phyloP scores from a whole-genome alignment of 225 moss, liverwort and hornwort species.

The Lunularia cruciata region DNA sequence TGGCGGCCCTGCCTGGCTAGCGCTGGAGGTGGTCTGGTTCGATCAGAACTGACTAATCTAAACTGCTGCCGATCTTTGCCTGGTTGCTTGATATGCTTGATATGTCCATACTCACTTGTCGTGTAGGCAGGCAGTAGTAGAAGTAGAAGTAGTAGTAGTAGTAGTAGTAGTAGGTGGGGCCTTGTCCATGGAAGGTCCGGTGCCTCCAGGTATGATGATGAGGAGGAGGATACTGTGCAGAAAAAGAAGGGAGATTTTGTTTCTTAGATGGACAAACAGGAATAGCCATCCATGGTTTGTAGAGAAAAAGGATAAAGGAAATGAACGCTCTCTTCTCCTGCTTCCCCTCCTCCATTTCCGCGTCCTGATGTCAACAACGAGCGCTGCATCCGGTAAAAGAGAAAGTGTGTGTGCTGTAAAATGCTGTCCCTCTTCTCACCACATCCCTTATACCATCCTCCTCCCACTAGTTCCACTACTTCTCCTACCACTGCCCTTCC shows the following conservation, averaged over 20 bases:
- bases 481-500: not conserved
- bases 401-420: constrained; percentile 8
- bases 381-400: not conserved
- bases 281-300: too few species aligned
- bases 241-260: not conserved
- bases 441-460: not conserved
- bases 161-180: not conserved
- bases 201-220: not conserved
- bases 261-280: not conserved
- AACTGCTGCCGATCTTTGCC: constrained; percentile 5
- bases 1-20: not conserved
- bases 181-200: not conserved
- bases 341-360: not conserved
- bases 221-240: not conserved
- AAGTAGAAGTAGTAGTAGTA: too few species aligned
- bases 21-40: not conserved
- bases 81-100: too few species aligned
- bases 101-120: not conserved
- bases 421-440: constrained; percentile 13
- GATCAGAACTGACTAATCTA: not conserved
- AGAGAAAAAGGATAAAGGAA: not conserved
- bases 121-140: not conserved
- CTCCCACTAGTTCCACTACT: not conserved
- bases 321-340: not conserved
- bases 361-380: not conserved